Base-by-base conservation (phyloP, 352 stramenopile genomes). In the Phytopythium boreale region DNA sequence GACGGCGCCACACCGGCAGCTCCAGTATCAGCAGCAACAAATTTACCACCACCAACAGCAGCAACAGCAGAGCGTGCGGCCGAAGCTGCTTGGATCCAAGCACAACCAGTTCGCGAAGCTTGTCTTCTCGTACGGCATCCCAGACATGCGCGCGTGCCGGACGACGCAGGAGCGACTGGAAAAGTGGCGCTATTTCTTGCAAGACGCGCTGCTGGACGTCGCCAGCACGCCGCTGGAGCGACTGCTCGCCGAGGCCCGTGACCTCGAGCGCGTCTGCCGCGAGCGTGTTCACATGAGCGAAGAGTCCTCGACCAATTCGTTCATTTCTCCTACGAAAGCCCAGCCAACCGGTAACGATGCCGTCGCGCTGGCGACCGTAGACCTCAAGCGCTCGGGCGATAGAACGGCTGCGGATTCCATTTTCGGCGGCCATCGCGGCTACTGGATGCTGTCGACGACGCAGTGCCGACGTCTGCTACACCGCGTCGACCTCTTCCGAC, bases 171-270 rank as follows among this genome's bases (percentile, higher is more conserved):
- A 90, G 22, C 68, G 71, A 34, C 61, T 70, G 12, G 81, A 95
- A 34, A 94, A 94, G 64, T 96, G 88, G 88, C 76, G 85, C 5
- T 89, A 91, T 51, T 94, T 95, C 52, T 36, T 88, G 26, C 59
- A 85, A 14, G 87, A 96, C 52, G 47, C 70, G 10, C 47, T 76
- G 3, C 61, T 96, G 29, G 57, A 57, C 7, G 59, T 93, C 17
- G 64, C 59, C 0, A 68, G 70, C 8, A 69, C 61, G n/a, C 70
- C 81, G n/a, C 60, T 90, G 4, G 66, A 69, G 12, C 70, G 87
- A 27, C 60, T 95, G 7, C 61, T 79, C 2, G 70, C 58, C 5
- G 87, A 95, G 69, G 83, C 80, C 2, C 56, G 73, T 26, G 76
- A 89, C 56, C 59, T 95, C 46, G 87, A 93, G 71, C 77, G 74